These are phyloP conservation scores for Vigna mungo DNA, from an alignment of 306 rosid genomes.

Conservation along the genomic window DNA sequence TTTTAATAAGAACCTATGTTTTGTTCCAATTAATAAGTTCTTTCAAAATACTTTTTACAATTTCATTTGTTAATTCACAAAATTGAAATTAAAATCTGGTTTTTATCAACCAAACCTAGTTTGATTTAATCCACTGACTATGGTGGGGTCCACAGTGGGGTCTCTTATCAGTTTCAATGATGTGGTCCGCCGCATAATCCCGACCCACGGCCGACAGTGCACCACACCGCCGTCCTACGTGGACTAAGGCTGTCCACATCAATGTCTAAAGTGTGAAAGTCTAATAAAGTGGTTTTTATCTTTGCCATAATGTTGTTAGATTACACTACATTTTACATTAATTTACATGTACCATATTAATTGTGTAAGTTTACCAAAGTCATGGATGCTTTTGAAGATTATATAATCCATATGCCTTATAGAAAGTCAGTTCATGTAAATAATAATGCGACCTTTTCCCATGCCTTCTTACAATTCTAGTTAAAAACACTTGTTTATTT, in stretches of 20 bases:
- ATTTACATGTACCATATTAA: background rate
- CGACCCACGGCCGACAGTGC: constrained; percentile 69
- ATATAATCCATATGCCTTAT: background rate
- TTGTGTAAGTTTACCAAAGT: background rate
- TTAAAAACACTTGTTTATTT: background rate
- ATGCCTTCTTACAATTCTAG: constrained; percentile 6
- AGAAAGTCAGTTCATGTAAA: background rate
- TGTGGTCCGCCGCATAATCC: constrained; percentile 77
- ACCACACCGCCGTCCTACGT: constrained; percentile 71
- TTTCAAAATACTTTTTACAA: no score
- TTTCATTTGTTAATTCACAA: no score
- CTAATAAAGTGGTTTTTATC: background rate
- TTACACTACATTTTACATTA: background rate
- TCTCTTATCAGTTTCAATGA: constrained; percentile 52
- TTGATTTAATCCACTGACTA: no score
- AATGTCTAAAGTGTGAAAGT: constrained; percentile 11
- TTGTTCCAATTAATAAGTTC: no score
- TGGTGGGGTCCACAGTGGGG: constrained; percentile 54
- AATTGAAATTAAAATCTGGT: no score
- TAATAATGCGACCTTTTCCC: background rate
- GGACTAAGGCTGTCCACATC: constrained; percentile 60
- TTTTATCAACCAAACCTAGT: no score
- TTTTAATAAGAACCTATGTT: no score
- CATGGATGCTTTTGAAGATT: background rate
- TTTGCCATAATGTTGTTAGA: constrained; percentile 4